phyloP scores from a whole-genome alignment of 495 filamentous ascomycete species.

The Penicillium chermesinum region DNA sequence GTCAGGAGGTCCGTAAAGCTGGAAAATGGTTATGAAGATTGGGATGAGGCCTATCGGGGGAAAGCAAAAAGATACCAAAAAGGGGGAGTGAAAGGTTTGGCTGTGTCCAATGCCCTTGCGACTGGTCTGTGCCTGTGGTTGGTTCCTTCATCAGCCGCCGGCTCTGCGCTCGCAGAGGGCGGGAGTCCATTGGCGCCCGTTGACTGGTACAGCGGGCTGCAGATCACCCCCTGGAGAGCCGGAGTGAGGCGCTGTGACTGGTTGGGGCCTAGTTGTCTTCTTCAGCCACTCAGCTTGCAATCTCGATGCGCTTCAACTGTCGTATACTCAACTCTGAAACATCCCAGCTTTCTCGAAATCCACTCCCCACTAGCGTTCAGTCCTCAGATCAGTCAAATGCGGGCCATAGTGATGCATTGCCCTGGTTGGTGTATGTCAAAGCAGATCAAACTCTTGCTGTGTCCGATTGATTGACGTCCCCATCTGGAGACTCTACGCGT shows the following conservation, averaged over 20 bases:
- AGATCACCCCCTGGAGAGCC: constrained; percentile 10
- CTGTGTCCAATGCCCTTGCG: constrained; percentile 5
- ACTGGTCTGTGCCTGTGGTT: constrained; percentile 16
- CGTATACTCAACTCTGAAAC: constrained; percentile 16
- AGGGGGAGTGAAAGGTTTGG: neutral
- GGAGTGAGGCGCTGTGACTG: constrained; percentile 12
- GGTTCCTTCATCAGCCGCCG: constrained; percentile 11
- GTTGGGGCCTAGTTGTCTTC: neutral
- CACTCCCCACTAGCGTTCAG: constrained; percentile 7
- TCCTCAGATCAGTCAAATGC: constrained; percentile 1
- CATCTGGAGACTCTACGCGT: constrained; percentile 8
- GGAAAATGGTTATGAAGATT: neutral
- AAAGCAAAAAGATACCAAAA: neutral
- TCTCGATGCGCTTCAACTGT: neutral
- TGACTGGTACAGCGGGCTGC: constrained; percentile 2
- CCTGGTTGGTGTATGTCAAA: constrained; percentile 4
- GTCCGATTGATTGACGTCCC: constrained; percentile 20
- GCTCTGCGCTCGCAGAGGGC: too few species aligned
- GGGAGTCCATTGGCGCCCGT: constrained; percentile 6
- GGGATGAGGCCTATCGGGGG: neutral
- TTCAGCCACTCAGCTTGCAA: constrained; percentile 9
- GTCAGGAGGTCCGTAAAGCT: constrained; percentile 6
- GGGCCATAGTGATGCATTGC: neutral
- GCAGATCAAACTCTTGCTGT: constrained; percentile 17
- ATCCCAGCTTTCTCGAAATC: constrained; percentile 14